Base-by-base conservation (phyloP, 108 stramenopile genomes). In the Conticribra guillardii region DNA sequence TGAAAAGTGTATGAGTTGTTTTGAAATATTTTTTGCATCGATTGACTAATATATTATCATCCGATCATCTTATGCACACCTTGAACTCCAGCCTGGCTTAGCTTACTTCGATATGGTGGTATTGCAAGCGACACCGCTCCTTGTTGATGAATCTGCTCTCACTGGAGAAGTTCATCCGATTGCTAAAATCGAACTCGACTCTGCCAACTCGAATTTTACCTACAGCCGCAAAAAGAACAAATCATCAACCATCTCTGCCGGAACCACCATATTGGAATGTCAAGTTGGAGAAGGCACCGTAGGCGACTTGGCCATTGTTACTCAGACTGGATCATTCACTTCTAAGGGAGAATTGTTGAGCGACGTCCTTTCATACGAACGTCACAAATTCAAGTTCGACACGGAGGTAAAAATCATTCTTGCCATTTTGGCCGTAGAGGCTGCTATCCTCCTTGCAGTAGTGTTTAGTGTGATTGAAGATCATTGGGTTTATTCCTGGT, bases 341-440 rank as follows among this genome's bases (percentile, higher is more conserved):
- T 53, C 82, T 4, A 82, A 81, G 56, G 89, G 89, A 46, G 76
- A 87, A 61, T 53, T 89, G 29, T 44, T 89, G 23, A 55, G 79
- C 4, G 86, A 89, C 14, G 78, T 89, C 28, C 60, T 87, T 19
- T 85, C 80, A 9, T 89, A 84, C 52, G 57, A 85, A 32, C 82
- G 89, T 19, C 86, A 87, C 59, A 49, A 82, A 44, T 87, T 89
- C 67, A 85, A 89, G 67, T 87, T 87, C 64, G 89, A 89, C 37
- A 59, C 69, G 0, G 89, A 89, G 58, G 83, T 89, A 22, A 64
- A 72, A 7, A 51, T 79, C 49, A 49, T 87, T n/a, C 49, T 89
- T 19, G 27, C 50, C 53, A 81, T 87, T 70, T 61, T 89, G 26
- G 32, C 74, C 11, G 34, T 81, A 0, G 72, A 85, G 48, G 82